Evolutionary conservation across 1,139 yeast species (phyloP).

Genomic region (Geotrichum restrictum): DNA sequence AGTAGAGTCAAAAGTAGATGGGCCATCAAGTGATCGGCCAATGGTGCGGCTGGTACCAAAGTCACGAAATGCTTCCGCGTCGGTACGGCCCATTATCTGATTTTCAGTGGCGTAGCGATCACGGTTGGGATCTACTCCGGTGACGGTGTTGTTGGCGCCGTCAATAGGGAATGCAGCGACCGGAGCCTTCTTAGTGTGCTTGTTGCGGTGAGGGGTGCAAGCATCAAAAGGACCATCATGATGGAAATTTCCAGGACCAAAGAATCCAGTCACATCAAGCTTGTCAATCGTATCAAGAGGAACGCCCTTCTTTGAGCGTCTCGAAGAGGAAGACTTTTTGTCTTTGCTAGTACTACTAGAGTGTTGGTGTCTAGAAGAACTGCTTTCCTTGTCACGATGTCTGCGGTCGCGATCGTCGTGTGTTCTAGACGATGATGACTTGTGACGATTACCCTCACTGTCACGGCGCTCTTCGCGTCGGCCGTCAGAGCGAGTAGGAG

Average conservation of each 20-base stretch:
- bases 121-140: conserved; percentile 49
- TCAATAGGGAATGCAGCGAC: conserved; percentile 92
- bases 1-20: conserved; percentile 57
- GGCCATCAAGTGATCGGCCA: conserved; percentile 10
- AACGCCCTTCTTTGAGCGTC: conserved; percentile 39
- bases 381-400: conserved; percentile 5
- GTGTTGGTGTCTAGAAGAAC: conserved; percentile 10
- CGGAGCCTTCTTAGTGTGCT: conserved; percentile 70
- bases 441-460: conserved; percentile 6
- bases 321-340: conserved; percentile 26
- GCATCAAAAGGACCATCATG: conserved; percentile 99
- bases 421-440: conserved; percentile 4
- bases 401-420: conserved; percentile 13
- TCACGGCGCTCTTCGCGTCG: conserved; percentile 15
- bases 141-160: conserved; percentile 86
- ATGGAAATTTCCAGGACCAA: conserved; percentile 81
- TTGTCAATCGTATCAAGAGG: conserved; percentile 85
- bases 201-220: conserved; percentile 93
- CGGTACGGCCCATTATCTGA: conserved; percentile 37
- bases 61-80: conserved; percentile 35
- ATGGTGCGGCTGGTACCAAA: conserved; percentile 14
- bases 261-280: conserved; percentile 90
- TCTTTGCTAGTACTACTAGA: conserved; percentile 3
- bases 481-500: conserved; percentile 16
- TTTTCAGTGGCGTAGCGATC: conserved; percentile 40